These are phyloP conservation scores for Actinomortierella wolfii DNA, from an alignment of 371 early-diverging fungal genomes.

Conservation along the genomic window DNA sequence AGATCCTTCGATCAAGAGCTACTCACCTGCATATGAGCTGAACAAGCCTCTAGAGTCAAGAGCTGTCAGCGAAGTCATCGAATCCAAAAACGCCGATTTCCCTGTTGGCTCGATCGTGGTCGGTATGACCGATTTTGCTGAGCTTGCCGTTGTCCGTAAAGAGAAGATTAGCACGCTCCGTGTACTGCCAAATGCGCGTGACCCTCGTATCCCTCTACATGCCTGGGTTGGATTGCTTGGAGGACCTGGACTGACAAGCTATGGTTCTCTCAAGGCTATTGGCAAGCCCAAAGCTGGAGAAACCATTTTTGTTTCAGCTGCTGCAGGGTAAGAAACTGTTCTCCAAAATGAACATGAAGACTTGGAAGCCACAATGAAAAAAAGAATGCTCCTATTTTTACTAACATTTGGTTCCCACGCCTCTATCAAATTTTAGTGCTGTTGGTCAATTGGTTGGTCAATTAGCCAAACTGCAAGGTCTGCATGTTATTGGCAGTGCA, in stretches of 20 bases:
- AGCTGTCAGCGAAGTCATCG: slow-evolving; percentile 64
- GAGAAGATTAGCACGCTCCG: slow-evolving; percentile 10
- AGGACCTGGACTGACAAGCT: slow-evolving; percentile 57
- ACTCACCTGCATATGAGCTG: slow-evolving; percentile 56
- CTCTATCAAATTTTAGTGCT: slow-evolving; percentile 61
- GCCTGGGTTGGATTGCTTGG: slow-evolving; percentile 59
- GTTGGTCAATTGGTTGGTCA: slow-evolving; percentile 73
- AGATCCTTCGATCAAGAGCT: slow-evolving; percentile 38
- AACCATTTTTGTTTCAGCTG: slow-evolving; percentile 59
- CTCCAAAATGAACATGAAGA: no score
- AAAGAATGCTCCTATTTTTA: no score
- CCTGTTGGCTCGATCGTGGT: slow-evolving; percentile 66
- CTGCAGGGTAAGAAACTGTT: no score
- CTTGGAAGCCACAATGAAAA: no score
- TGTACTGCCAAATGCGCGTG: slow-evolving; percentile 44
- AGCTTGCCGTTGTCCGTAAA: slow-evolving; percentile 47
- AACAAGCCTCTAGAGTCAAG: slow-evolving; percentile 60
- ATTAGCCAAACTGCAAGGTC: slow-evolving; percentile 62
- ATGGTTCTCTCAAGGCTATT: slow-evolving; percentile 42
- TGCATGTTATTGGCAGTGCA: slow-evolving; percentile 69
- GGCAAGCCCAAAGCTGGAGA: slow-evolving; percentile 71
- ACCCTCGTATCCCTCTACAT: slow-evolving; percentile 53
- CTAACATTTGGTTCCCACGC: no score
- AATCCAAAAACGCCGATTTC: slow-evolving; percentile 59
- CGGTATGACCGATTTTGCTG: slow-evolving; percentile 60